phyloP scores from a whole-genome alignment of 768 basidiomycete species.

The Psilocybe azurescens region DNA sequence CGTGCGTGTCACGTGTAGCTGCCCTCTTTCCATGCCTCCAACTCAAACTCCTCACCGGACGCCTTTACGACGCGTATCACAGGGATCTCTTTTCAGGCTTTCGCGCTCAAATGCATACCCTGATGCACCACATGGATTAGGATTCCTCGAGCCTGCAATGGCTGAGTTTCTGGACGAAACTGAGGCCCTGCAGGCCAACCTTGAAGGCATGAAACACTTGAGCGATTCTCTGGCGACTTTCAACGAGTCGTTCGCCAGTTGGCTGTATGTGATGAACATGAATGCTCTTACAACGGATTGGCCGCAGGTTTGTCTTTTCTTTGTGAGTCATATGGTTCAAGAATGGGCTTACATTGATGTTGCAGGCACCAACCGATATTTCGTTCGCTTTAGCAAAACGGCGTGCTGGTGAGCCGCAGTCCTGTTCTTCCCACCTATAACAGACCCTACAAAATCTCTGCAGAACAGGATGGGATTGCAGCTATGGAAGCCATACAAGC shows the following conservation, averaged over 20 bases:
- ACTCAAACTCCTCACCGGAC: constrained; percentile 69
- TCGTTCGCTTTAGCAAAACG: constrained; percentile 64
- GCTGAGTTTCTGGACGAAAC: constrained; percentile 89
- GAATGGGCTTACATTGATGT: background rate
- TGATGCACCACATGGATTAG: constrained; percentile 83
- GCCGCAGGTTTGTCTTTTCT: constrained; percentile 65
- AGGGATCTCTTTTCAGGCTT: constrained; percentile 86
- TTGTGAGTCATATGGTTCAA: background rate
- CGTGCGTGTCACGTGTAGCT: constrained; percentile 15
- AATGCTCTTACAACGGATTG: constrained; percentile 94
- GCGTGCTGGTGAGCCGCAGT: constrained; percentile 56
- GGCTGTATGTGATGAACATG: constrained; percentile 93
- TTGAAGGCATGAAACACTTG: constrained; percentile 72
- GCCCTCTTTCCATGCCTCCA: constrained; percentile 27
- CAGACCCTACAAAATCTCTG: no score
- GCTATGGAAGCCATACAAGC: constrained; percentile 59
- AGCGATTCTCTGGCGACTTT: constrained; percentile 81
- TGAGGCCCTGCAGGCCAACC: constrained; percentile 77
- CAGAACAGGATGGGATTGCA: constrained; percentile 65
- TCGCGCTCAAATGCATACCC: constrained; percentile 77
- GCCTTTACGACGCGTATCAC: constrained; percentile 88
- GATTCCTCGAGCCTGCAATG: constrained; percentile 85
- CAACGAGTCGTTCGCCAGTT: constrained; percentile 94
- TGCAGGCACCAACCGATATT: constrained; percentile 61
- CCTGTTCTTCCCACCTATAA: background rate